Evolutionary conservation across 1,284 basidiomycete species (phyloP).

Genomic region (Ustilago cynodontis): DNA sequence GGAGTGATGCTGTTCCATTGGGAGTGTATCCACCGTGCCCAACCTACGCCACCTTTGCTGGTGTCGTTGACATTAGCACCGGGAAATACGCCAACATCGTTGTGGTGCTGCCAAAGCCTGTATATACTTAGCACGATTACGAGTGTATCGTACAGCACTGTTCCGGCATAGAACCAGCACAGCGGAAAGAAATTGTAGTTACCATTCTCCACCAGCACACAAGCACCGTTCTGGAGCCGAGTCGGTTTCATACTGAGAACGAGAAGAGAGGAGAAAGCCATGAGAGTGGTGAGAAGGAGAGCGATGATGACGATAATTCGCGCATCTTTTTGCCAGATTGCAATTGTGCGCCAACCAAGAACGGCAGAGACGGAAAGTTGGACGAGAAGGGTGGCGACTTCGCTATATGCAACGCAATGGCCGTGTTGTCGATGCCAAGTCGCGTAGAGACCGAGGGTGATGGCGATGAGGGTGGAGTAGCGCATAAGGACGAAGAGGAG

Average conservation of each 20-base stretch:
- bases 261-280: slow-evolving; percentile 47
- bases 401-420: slow-evolving; percentile 42
- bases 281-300: slow-evolving; percentile 37
- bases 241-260: slow-evolving; percentile 43
- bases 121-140: slow-evolving; percentile 49
- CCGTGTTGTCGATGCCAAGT: slow-evolving; percentile 29
- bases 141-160: slow-evolving; percentile 51
- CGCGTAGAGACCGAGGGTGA: slow-evolving; percentile 43
- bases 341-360: slow-evolving; percentile 60
- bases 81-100: slow-evolving; percentile 19
- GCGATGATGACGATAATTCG: slow-evolving; percentile 47
- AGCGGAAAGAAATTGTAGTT: slow-evolving; percentile 37
- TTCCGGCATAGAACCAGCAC: slow-evolving; percentile 55
- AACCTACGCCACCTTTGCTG: slow-evolving; percentile 3
- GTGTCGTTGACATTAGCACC: slow-evolving; percentile 8
- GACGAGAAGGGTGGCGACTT: slow-evolving; percentile 48
- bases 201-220: slow-evolving; percentile 37
- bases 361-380: slow-evolving; percentile 49
- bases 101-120: slow-evolving; percentile 47
- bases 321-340: slow-evolving; percentile 58
- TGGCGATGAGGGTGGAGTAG: slow-evolving; percentile 45
- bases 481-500: slow-evolving; percentile 54
- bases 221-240: slow-evolving; percentile 31
- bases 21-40: slow-evolving; percentile 17
- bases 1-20: slow-evolving; percentile 49